Evolutionary conservation across 2,329 filamentous ascomycete genomes (phyloP), one percentile per base, ranked within the genome.

Genomic region (Neopestalotiopsis clavispora): DNA sequence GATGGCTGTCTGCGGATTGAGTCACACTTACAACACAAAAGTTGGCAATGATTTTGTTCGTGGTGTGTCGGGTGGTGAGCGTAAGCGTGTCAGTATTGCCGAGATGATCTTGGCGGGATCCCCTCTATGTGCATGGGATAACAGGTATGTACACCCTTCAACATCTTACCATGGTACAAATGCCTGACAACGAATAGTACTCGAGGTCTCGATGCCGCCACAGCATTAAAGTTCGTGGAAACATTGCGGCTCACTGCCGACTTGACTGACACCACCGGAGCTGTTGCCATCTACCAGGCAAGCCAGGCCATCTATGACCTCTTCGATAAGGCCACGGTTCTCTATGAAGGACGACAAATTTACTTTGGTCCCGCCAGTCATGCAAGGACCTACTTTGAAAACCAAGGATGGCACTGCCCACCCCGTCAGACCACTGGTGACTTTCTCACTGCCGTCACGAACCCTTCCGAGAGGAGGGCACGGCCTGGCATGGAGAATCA

Each of bases 51-150:
- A 94, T 72, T 89, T 92, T 58, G 85, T 94, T 12, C 89, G 91
- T 1, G 93, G 93, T 63, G 87, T 93, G 0, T 90, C 87, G 7
- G 91, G 91, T 32, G 91, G 91, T 49, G 91, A 93, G 77, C 84
- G 90, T 68, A 95, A 96, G 82, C 90, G 94, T 77, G 93, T 97
- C 4, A 92, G 90, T 59, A 94, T 96, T 70, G 92, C 92, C 1
- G 93, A 96, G 79, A 93, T 93, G 72, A 86, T 91, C 69, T 83
- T 94, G 12, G 90, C 90, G 17, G 83, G 85, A 42, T 87, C 88
- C 0, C 86, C 86, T 0, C 78, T 90, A 56, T 77, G 75, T 5
- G 81, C 80, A 0, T 71, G 65, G 69, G 73, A 70, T 63, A 72
- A 71, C 42, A 71, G 68, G 71, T 67, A 93, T 93, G 94, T 92